Evolutionary conservation across 805 yeast genomes (phyloP).

Genomic region (Priceomyces melissophilus): DNA sequence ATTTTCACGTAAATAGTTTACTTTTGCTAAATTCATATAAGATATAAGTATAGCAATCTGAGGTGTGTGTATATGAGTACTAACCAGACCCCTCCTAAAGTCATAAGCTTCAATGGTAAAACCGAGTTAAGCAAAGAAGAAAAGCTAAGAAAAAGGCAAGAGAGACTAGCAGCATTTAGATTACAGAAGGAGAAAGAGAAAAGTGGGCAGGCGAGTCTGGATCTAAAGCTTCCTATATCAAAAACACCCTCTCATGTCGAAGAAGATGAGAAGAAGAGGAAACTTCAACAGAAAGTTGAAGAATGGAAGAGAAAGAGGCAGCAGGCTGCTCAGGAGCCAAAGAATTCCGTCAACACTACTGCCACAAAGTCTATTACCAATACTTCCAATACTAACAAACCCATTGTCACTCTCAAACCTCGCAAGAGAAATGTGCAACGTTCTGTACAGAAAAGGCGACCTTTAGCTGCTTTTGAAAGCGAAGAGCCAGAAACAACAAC

Average conservation of each 20-base stretch:
- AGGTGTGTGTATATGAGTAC: too few relatives aligned
- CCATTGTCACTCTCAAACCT: not conserved
- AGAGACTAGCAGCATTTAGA: conserved; percentile 59
- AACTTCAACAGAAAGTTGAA: conserved; percentile 39
- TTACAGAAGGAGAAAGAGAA: conserved; percentile 43
- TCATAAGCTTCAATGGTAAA: not conserved
- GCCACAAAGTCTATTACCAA: too few relatives aligned
- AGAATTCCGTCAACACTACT: too few relatives aligned
- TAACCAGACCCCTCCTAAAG: too few relatives aligned
- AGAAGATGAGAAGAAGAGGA: conserved; percentile 12
- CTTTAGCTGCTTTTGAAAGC: conserved; percentile 13
- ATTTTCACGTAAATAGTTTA: conserved; percentile 1
- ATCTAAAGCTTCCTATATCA: not conserved
- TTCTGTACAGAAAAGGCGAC: conserved; percentile 7
- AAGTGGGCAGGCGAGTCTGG: conserved; percentile 10
- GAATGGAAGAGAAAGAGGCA: conserved; percentile 48
- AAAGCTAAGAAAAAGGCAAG: conserved; percentile 42
- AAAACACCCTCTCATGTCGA: conserved; percentile 1
- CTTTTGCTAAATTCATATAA: conserved; percentile 1
- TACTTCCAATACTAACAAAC: not conserved
- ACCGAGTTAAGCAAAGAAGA: conserved; percentile 24
- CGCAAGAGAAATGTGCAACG: not conserved
- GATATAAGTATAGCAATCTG: not conserved
- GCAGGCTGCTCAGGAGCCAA: conserved; percentile 1
- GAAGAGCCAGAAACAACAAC: conserved; percentile 12